Evolutionary conservation across 176 grass and related monocot species (phyloP), one percentile per base, ranked within the genome.

Genomic region (Poa pratensis): DNA sequence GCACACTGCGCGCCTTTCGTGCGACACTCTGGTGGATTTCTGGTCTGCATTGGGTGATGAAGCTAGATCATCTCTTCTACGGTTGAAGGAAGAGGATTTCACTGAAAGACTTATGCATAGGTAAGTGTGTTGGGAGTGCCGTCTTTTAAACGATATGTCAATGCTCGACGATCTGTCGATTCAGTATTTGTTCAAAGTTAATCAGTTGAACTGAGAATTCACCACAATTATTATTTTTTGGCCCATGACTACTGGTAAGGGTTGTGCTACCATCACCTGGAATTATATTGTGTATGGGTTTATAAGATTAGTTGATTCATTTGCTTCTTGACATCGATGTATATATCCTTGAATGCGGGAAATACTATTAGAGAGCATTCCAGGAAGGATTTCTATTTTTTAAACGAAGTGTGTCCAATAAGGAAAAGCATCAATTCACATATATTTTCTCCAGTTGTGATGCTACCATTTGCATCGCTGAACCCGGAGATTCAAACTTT

Each of bases 81-180:
- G 75, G 81, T 94, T 98, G 93, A 95, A 95, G 78, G 96, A 98
- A 84, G 96, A 94, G 67, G 96, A 98, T 87, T 98, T 98, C 78
- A 94, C 95, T 45, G 96, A 98, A 82, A 92, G 83, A 73, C 93
- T 98, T 75, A 92, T 98, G 93, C 90, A 89, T 80, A 95, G 96
- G 96, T 98, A 65, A 90, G 74, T 62, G 74, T 62, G 14, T 69
- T n/a, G 2, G n/a, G 16, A 69, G 22, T 63, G 34, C 34, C 28
- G 7, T 66, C 28, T 37, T 24, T 78, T 17, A 80, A 4, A 71
- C 40, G 1, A 54, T 37, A 53, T 70, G 15, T 26, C 18, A 23
- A 82, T 58, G 22, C n/a, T 39, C 2, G 17, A 54, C 14, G 9
- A 18, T 19, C 5, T 76, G 30, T 17, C 9, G 9, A 71, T 60